phyloP scores from a whole-genome alignment of 192 early-diverging fungal species.

The Coemansia sp. region DNA sequence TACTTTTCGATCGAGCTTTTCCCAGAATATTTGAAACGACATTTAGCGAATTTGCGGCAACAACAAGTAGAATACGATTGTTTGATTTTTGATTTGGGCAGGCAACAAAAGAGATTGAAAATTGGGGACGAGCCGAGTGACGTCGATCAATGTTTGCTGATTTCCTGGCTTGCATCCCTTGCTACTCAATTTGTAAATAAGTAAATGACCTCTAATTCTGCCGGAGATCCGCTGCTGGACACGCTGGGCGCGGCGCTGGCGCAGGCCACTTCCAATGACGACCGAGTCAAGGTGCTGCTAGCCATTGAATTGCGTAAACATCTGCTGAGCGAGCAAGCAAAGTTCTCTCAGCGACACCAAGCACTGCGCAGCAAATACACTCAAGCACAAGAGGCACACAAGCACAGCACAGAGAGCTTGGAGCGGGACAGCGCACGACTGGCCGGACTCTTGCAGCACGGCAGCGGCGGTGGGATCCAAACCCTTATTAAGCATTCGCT shows the following conservation, averaged over 20 bases:
- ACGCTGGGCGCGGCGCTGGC: constrained; percentile 1
- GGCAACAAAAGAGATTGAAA: too few species aligned
- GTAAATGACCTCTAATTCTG: background rate
- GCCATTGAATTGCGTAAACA: constrained; percentile 5
- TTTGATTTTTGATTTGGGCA: too few species aligned
- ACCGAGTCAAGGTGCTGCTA: constrained; percentile 4
- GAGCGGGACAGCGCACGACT: constrained; percentile 2
- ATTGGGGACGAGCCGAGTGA: background rate
- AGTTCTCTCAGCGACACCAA: constrained; percentile 7
- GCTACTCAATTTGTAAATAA: background rate
- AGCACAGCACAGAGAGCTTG: background rate
- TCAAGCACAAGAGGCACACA: background rate
- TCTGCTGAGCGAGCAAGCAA: constrained; percentile 5
- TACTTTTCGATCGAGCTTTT: constrained; percentile 65
- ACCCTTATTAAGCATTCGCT: background rate
- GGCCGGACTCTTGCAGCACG: constrained; percentile 1
- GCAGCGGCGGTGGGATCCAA: background rate
- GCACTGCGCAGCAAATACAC: background rate
- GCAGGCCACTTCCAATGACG: background rate
- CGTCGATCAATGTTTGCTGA: constrained; percentile 4
- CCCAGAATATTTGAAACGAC: constrained; percentile 75
- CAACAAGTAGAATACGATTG: too few species aligned
- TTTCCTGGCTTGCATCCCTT: background rate
- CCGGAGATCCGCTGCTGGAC: constrained; percentile 1
- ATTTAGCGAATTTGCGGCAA: constrained; percentile 37